Conservation (phyloP, 108 stramenopile genomes). For the Pseudonitzschia pungens region DNA sequence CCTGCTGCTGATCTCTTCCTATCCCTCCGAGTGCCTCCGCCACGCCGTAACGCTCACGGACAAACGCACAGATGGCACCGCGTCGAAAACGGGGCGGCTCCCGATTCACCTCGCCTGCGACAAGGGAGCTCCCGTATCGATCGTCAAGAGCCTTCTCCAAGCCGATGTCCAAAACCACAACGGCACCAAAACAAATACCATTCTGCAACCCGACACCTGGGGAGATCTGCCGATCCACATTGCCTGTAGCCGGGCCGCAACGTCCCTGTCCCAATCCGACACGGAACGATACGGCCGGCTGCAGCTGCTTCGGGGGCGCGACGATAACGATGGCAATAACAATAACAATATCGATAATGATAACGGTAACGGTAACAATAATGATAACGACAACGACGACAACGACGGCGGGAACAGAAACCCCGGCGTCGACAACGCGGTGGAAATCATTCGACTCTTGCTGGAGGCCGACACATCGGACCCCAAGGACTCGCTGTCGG, state of each 20-base stretch:
- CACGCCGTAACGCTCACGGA: constrained; percentile 45
- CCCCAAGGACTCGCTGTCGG: constrained; percentile 38
- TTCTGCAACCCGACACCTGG: constrained; percentile 57
- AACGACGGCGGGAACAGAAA: no score
- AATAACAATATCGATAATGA: no score
- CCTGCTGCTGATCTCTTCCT: constrained; percentile 48
- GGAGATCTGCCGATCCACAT: constrained; percentile 42
- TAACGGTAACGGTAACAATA: no score
- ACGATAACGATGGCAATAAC: no score
- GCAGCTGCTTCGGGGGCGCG: neutral
- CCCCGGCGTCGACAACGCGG: neutral
- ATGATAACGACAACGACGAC: no score
- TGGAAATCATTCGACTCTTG: constrained; percentile 48
- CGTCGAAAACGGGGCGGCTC: constrained; percentile 33
- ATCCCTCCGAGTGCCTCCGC: constrained; percentile 39
- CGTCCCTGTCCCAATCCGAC: neutral
- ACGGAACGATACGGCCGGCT: neutral
- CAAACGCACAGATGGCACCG: constrained; percentile 21
- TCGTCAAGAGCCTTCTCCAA: constrained; percentile 50
- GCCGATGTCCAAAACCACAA: constrained; percentile 45
- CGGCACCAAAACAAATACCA: neutral
- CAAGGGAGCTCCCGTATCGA: constrained; percentile 60
- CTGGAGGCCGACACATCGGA: constrained; percentile 46
- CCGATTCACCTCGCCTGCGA: constrained; percentile 69
- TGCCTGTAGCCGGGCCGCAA: constrained; percentile 28